Conservation (phyloP, 306 rosid species). For the Sicyos baderoa region DNA sequence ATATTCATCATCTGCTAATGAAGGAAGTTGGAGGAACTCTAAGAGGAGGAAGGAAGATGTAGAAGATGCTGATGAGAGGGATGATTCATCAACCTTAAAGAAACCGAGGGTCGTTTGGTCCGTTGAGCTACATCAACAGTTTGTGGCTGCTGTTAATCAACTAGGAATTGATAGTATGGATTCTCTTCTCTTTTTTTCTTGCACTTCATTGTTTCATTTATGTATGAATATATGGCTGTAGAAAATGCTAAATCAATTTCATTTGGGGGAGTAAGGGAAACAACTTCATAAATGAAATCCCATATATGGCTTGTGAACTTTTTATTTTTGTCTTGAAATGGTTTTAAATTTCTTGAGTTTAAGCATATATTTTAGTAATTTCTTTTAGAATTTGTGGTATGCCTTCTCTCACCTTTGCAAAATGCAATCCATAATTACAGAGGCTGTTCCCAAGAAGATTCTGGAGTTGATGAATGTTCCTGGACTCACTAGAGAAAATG, state of each 20-base stretch:
- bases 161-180: conserved; percentile 89
- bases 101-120: conserved; percentile 99
- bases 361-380: not conserved
- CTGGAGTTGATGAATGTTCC: conserved; percentile 98
- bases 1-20: conserved; percentile 93
- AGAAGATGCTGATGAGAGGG: conserved; percentile 80
- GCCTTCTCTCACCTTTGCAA: not conserved
- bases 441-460: conserved; percentile 97
- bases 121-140: conserved; percentile 96
- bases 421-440: conserved; percentile 32
- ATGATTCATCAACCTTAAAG: conserved; percentile 76
- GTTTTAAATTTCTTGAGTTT: not conserved
- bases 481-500: conserved; percentile 98
- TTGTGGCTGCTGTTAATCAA: conserved; percentile 94
- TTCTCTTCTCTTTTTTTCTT: conserved; percentile 20
- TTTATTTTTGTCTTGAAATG: not conserved
- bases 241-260: not conserved
- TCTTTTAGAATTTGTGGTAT: not conserved
- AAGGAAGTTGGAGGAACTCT: conserved; percentile 70
- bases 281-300: not conserved
- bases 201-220: not conserved
- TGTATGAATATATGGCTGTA: not conserved
- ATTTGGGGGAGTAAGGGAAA: not conserved
- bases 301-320: not conserved
- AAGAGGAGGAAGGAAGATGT: conserved; percentile 91